Evolutionary conservation across 1,139 yeast genomes (phyloP), one percentile per base, ranked within the genome.

Genomic region (Diutina sp.): DNA sequence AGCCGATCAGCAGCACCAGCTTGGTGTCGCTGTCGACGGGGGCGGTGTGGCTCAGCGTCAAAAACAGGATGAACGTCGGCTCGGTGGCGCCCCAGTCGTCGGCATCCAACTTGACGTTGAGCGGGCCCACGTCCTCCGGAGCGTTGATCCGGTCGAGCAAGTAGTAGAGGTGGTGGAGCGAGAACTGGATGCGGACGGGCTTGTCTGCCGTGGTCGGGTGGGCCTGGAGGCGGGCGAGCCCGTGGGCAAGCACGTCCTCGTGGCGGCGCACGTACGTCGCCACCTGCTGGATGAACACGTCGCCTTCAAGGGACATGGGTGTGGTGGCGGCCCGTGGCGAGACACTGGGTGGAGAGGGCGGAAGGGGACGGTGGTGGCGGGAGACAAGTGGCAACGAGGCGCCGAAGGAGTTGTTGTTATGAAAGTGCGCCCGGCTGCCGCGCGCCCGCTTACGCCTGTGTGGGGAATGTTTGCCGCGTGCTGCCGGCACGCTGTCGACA

Each of bases 141-240:
- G 76, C 77, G 58, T 81, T 84, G 56, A 84, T 80, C 58, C 80
- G 72, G 54, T 83, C 87, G 21, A 82, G 67, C 38, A 84, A 71
- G 63, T 78, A 84, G 65, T 82, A 84, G 45, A 84, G 71, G 65
- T 84, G 89, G 64, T 84, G 89, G 32, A 83, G 69, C 35, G 87
- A 81, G 58, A 84, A 71, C 35, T 79, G 77, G 32, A 84, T 69
- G 58, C 87, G 67, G 25, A 81, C 76, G 0, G 87, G 84, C 63
- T 80, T 80, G 47, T 72, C 65, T 56, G 71, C 69, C 47, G 68
- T 57, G 52, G 63, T 58, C 3, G 65, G 56, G 63, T 67, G 57
- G 73, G 76, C 57, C 77, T 71, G 60, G 73, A 76, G 59, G 72
- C 69, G 48, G 76, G 68, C 30, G 46, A 76, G 67, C 14, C 80